phyloP scores from a whole-genome alignment of 805 yeast genomes.

The Spathaspora sp. region DNA sequence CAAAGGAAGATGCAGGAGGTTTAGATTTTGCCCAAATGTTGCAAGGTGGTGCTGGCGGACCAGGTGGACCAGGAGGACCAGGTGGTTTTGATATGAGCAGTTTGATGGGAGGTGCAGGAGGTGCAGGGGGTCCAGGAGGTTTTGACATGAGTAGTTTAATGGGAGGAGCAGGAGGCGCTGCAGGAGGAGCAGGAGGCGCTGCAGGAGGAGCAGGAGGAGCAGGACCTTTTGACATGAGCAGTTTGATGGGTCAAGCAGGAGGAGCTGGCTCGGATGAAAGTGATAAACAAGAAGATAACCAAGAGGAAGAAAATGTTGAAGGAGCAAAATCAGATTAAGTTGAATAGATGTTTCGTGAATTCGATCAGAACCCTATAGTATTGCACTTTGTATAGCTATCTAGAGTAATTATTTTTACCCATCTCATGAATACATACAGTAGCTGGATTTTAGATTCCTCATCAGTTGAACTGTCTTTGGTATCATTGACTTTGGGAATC shows the following conservation, averaged over 20 bases:
- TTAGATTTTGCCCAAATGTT: constrained; percentile 29
- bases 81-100: constrained; percentile 29
- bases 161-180: constrained; percentile 27
- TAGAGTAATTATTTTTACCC: constrained; percentile 3
- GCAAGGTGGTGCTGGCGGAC: constrained; percentile 32
- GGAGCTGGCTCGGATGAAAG: constrained; percentile 19
- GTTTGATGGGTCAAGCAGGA: constrained; percentile 39
- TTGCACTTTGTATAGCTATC: not conserved
- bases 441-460: not conserved
- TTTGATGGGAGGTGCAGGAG: constrained; percentile 29
- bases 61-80: constrained; percentile 18
- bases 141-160: constrained; percentile 12
- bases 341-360: constrained; percentile 3
- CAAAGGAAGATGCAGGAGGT: constrained; percentile 33
- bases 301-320: constrained; percentile 10
- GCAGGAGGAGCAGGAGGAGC: constrained; percentile 17
- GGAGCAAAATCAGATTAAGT: constrained; percentile 13
- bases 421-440: constrained; percentile 5
- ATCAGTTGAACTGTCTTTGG: not conserved
- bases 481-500: constrained; percentile 2
- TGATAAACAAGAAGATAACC: constrained; percentile 23
- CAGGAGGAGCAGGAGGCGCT: constrained; percentile 22
- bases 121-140: constrained; percentile 23
- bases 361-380: not conserved
- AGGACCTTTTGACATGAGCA: constrained; percentile 28